Evolutionary conservation across 2,329 filamentous ascomycete species (phyloP).

Genomic region (Colletotrichum cordylinicola): DNA sequence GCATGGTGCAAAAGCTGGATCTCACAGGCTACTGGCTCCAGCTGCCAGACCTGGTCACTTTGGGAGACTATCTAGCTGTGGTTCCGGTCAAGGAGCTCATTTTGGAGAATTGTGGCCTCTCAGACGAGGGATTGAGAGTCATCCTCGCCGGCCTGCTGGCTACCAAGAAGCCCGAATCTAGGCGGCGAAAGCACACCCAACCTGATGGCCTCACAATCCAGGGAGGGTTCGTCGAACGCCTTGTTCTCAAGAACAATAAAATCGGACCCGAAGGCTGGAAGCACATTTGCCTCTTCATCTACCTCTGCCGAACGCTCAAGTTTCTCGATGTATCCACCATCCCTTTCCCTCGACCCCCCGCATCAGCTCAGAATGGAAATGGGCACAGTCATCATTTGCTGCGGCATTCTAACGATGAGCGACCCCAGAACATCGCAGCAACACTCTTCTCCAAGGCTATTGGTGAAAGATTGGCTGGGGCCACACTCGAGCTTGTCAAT

Average conservation of each 20-base stretch:
- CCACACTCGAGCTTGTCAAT: constrained; percentile 81
- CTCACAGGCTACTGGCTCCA: constrained; percentile 86
- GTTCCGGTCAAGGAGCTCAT: constrained; percentile 89
- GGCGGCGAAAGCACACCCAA: constrained; percentile 50
- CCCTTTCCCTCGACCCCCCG: constrained; percentile 64
- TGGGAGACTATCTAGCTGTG: constrained; percentile 93
- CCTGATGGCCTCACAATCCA: constrained; percentile 49
- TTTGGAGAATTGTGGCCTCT: constrained; percentile 85
- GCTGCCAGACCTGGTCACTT: constrained; percentile 80
- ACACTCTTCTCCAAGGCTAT: constrained; percentile 75
- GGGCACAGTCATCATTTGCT: constrained; percentile 32
- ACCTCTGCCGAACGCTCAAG: constrained; percentile 87
- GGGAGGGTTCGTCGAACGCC: constrained; percentile 81
- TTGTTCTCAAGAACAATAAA: constrained; percentile 92
- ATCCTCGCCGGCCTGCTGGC: constrained; percentile 86
- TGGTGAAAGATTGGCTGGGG: constrained; percentile 76
- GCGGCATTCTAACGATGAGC: constrained; percentile 30
- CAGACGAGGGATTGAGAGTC: constrained; percentile 85
- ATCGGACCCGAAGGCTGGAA: constrained; percentile 90
- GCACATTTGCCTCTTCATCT: constrained; percentile 86
- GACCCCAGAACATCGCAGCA: constrained; percentile 40
- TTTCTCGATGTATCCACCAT: constrained; percentile 87
- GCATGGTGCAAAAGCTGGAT: constrained; percentile 83
- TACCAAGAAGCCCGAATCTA: constrained; percentile 70
- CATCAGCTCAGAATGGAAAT: constrained; percentile 25